Conservation (phyloP, 768 basidiomycete species). For the Glaciozyma antarctica region DNA sequence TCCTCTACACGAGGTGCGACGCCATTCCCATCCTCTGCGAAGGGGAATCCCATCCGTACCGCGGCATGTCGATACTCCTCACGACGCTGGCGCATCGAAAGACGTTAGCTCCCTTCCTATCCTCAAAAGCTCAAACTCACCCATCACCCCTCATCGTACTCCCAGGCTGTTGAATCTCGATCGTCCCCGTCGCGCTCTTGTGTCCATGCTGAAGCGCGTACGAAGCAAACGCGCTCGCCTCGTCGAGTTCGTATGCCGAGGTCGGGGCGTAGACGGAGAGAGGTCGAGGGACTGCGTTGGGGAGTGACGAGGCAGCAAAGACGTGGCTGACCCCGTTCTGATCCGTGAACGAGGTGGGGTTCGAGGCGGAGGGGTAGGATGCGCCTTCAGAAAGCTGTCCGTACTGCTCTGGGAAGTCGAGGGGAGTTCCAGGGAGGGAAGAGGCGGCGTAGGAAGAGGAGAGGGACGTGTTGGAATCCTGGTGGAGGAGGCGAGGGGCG, state of each 20-base stretch:
- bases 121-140: background rate
- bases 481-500: background rate
- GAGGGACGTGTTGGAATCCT: background rate
- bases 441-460: background rate
- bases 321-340: slow-evolving; percentile 19
- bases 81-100: background rate
- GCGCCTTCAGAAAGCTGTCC: background rate
- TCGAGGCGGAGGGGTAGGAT: slow-evolving; percentile 6
- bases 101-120: background rate
- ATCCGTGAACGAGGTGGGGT: slow-evolving; percentile 27
- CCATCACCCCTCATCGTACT: background rate
- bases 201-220: background rate
- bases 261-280: background rate
- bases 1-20: background rate
- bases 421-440: background rate
- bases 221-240: background rate
- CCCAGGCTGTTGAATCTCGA: background rate
- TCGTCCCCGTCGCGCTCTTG: background rate
- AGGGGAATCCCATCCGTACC: background rate
- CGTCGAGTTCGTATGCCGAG: background rate
- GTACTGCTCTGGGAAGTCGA: background rate
- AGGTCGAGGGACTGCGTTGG: background rate
- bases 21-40: background rate
- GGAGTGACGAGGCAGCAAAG: slow-evolving; percentile 15
- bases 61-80: background rate